Base-by-base conservation (phyloP, 2,329 filamentous ascomycete genomes). In the Phyllosticta ampelicida region DNA sequence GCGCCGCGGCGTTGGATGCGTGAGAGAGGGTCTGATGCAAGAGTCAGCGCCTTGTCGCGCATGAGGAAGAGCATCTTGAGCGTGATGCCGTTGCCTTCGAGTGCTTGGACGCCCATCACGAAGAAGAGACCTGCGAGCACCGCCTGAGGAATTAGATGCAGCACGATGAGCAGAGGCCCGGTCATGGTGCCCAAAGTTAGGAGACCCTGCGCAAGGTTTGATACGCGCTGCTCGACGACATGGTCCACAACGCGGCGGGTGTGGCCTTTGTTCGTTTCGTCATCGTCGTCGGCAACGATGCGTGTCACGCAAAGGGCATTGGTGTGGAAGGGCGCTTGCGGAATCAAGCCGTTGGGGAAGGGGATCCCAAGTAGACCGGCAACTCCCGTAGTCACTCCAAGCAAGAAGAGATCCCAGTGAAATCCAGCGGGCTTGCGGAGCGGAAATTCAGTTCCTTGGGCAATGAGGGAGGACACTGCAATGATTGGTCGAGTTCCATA, bases 321-420 rank as follows among this genome's bases (percentile, higher is more conserved):
- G 2, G 80, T 84, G 64, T 83, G 81, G 18, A 83, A 80, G 0
- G 80, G 80, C 5, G 80, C 81, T 71, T 82, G 79, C 0, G 80
- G 80, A n/a, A 81, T 79, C 0, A 83, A 72, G 5, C 80, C 80
- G 59, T 83, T 83, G 2, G 80, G 80, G 44, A 82, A 74, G 0
- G 80, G 80, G 6, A 83, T 74, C 2, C 79, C 79, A 10, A 83
- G 71, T n/a, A 83, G 74, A 0, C 78, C 80, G 1, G 75, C 74
- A 19, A 82, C 72, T 60, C 80, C 79, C 1, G 78, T 81, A 0
- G 80, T 82, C 60, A 76, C 74, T 6, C 80, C 80, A 0, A 83
- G 73, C 0, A 83, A 73, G 67, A 82, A 82, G 63, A 82, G 77
- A 65, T 83, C 80, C 80, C 80, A 82, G 65, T 82, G 79, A 64